phyloP scores from a whole-genome alignment of 225 moss, liverwort and hornwort genomes.

The Physcomitrellopsis africana region DNA sequence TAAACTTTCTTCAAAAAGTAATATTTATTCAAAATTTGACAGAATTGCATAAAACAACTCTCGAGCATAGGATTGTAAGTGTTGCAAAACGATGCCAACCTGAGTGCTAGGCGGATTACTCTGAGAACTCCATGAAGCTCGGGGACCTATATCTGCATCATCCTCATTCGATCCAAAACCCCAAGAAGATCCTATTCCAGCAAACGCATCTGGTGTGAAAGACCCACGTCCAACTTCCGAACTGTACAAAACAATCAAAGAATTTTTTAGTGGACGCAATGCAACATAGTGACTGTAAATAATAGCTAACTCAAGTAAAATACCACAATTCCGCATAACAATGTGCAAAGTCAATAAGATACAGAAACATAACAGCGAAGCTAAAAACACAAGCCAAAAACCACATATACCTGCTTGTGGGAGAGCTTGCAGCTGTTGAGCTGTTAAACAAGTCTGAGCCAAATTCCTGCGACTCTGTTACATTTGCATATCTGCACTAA shows the following conservation, averaged over 20 bases:
- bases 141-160: constrained; percentile 49
- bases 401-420: constrained; percentile 72
- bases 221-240: constrained; percentile 45
- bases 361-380: constrained; percentile 6
- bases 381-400: constrained; percentile 10
- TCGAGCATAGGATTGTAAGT: no score
- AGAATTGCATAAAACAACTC: no score
- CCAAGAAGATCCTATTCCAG: constrained; percentile 58
- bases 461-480: constrained; percentile 83
- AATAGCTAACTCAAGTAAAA: constrained; percentile 7
- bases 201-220: constrained; percentile 51
- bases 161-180: constrained; percentile 60
- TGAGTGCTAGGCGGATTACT: constrained; percentile 84
- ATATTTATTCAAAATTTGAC: no score
- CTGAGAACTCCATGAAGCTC: constrained; percentile 84
- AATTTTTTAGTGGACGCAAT: no score
- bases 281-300: no score
- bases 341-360: neutral
- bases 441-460: constrained; percentile 69
- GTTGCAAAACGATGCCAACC: constrained; percentile 47
- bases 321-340: neutral
- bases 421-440: constrained; percentile 81
- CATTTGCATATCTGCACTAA: constrained; percentile 71
- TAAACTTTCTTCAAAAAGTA: no score
- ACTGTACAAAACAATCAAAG: constrained; percentile 37